Evolutionary conservation across 331 rosid species (phyloP).

Genomic region (Cydonia oblonga): DNA sequence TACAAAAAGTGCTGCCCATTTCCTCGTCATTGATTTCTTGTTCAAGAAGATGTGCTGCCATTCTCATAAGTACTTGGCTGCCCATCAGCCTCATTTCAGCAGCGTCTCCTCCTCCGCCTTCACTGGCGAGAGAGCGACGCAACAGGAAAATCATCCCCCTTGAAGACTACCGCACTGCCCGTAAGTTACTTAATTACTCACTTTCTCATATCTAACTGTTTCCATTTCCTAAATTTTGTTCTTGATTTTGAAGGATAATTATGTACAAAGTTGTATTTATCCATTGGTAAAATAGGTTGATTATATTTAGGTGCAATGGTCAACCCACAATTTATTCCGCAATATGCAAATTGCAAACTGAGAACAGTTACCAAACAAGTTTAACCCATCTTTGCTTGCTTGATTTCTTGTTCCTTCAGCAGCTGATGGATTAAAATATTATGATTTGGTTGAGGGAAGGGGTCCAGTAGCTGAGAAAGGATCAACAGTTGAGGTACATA

Average conservation of each 20-base stretch:
- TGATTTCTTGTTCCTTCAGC: conserved; percentile 13
- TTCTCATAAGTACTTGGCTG: conserved; percentile 40
- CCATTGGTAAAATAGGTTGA: too few relatives aligned
- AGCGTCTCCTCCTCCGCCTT: conserved; percentile 13
- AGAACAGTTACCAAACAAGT: too few relatives aligned
- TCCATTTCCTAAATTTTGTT: background rate
- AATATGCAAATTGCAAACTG: too few relatives aligned
- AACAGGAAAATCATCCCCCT: conserved; percentile 54
- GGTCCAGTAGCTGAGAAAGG: conserved; percentile 73
- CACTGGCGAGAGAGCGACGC: conserved; percentile 66
- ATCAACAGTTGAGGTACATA: conserved; percentile 56
- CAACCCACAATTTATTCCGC: background rate
- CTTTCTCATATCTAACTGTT: background rate
- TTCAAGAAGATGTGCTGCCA: conserved; percentile 53
- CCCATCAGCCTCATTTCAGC: conserved; percentile 32
- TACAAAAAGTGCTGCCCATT: background rate
- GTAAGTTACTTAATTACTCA: conserved; percentile 16
- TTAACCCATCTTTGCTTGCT: too few relatives aligned
- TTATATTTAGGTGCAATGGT: background rate
- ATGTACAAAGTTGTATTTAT: too few relatives aligned
- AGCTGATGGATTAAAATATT: conserved; percentile 79
- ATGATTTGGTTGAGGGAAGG: conserved; percentile 73
- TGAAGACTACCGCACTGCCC: conserved; percentile 44
- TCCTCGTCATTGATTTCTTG: background rate
- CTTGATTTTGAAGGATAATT: background rate